Evolutionary conservation across 2,329 filamentous ascomycete species (phyloP).

Genomic region (Paraconiothyrium brasiliense): DNA sequence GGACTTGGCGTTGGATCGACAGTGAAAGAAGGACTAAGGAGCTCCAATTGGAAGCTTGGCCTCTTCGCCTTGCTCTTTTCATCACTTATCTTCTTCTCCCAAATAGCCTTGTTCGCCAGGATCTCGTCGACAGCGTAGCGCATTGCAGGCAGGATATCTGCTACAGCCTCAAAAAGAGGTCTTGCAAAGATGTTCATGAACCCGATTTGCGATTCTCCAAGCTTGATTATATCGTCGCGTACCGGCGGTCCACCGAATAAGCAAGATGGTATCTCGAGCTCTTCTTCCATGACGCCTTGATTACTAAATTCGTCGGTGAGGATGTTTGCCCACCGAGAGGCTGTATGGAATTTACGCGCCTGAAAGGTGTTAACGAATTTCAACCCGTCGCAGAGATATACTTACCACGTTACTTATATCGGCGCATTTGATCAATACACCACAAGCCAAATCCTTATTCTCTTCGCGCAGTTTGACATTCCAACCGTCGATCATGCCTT

Average conservation of each 20-base stretch:
- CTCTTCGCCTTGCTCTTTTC: constrained; percentile 65
- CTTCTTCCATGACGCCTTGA: constrained; percentile 89
- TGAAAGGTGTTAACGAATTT: constrained; percentile 48
- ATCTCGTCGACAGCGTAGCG: constrained; percentile 85
- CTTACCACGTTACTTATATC: constrained; percentile 98
- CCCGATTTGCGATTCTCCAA: constrained; percentile 87
- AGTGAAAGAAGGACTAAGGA: constrained; percentile 33
- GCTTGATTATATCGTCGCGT: constrained; percentile 81
- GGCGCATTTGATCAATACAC: constrained; percentile 94
- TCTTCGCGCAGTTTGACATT: constrained; percentile 78
- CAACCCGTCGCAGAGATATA: constrained; percentile 40
- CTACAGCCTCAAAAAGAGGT: constrained; percentile 87
- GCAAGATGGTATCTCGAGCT: constrained; percentile 86
- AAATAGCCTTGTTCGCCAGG: constrained; percentile 76
- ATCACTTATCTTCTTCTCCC: constrained; percentile 72
- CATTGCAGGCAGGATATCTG: constrained; percentile 86
- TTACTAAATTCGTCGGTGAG: constrained; percentile 95
- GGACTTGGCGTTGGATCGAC: constrained; percentile 47
- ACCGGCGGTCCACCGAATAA: constrained; percentile 82
- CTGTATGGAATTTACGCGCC: constrained; percentile 84
- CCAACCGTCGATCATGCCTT: constrained; percentile 74
- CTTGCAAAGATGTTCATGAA: constrained; percentile 98
- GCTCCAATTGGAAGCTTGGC: constrained; percentile 36
- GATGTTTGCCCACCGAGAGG: constrained; percentile 88
- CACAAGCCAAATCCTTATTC: constrained; percentile 82